Base-by-base conservation (phyloP, 73 alveolate species). In the Paramecium caudatum region DNA sequence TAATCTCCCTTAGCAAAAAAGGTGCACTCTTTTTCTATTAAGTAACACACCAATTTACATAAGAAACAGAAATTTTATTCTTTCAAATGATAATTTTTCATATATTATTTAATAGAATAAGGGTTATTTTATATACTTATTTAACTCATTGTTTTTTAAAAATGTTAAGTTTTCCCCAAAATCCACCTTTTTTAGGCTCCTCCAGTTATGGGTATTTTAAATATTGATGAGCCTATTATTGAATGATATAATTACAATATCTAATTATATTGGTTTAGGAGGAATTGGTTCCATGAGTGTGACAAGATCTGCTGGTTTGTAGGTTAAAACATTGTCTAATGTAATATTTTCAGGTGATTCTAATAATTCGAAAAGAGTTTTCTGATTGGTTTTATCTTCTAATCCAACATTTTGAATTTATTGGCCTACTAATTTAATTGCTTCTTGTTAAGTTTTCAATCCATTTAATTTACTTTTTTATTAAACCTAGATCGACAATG, bases 161-260 rank as follows among this genome's bases (percentile, higher is more conserved):
- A 27, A 74, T 74, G 19, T 74, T 74, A 16, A 74, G 16, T 45
- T 74, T 74, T 1, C 69, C 62, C 62, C 62, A 74, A 13, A 74
- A 74, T 41, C 88, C 88, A 68, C 84, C 84, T 45, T 74, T 74
- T 16, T 74, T 74, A 21, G 88, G 88, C 21, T 74, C 88, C n/a
- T 74, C 88, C 21, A 74, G 43, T 41, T 32, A 21, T 39, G 88
- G 88, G 32, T 41, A 74, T 7, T 7, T 19, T 39, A 74, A 43
- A 30, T 74, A 74, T 27, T 63, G 43, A 37, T 39, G 47, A 21
- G 88, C 88, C 84, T 68, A 68, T 30, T 33, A 1, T 3, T 25
- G n/a, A 32, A 13, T 9, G 34, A 13, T 30, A 34, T 37, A 68
- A 68, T 10, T 68, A 68, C 84, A 37, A 74, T 74, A 43, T 74